Percentiles rank a stretch among this genome's conserved stretches.
phyloP scores from a whole-genome alignment of 2,329 filamentous ascomycete genomes.

The Diaporthe ampelina region DNA sequence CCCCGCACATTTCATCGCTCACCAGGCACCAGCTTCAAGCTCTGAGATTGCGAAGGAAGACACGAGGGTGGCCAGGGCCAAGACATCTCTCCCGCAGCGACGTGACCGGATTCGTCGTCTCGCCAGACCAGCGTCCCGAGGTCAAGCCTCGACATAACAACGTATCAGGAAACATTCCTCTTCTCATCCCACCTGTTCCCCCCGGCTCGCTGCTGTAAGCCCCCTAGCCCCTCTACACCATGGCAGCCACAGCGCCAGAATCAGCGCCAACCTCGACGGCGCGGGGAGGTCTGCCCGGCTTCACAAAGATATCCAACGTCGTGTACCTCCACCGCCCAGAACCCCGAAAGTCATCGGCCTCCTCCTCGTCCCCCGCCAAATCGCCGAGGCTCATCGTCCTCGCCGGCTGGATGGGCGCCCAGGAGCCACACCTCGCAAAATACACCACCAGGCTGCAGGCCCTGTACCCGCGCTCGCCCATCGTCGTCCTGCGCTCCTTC shows the following conservation, averaged over 20 bases:
- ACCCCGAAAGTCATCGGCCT: slow-evolving; percentile 30
- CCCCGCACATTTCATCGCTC: neutral
- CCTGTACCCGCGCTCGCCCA: slow-evolving; percentile 59
- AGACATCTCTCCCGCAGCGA: neutral
- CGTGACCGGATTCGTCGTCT: neutral
- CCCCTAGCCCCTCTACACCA: neutral
- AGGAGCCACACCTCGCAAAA: slow-evolving; percentile 64
- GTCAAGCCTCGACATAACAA: slow-evolving; percentile 2
- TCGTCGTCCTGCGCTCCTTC: slow-evolving; percentile 62
- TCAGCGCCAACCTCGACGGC: slow-evolving; percentile 24
- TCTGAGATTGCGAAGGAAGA: slow-evolving; percentile 2
- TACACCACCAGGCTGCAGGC: slow-evolving; percentile 62
- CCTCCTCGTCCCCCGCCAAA: neutral
- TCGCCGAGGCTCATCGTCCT: slow-evolving; percentile 63
- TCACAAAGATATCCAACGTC: slow-evolving; percentile 32
- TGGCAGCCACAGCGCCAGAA: slow-evolving; percentile 37
- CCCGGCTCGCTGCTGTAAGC: neutral
- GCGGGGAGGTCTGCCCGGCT: slow-evolving; percentile 36
- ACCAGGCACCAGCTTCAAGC: neutral
- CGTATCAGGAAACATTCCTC: neutral
- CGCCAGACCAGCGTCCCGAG: neutral
- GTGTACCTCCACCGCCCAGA: slow-evolving; percentile 31
- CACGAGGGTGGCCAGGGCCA: neutral
- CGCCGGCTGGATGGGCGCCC: slow-evolving; percentile 65
- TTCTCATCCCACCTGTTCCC: neutral